Conservation (phyloP, 108 stramenopile genomes). For the Conticribra weissflogii region DNA sequence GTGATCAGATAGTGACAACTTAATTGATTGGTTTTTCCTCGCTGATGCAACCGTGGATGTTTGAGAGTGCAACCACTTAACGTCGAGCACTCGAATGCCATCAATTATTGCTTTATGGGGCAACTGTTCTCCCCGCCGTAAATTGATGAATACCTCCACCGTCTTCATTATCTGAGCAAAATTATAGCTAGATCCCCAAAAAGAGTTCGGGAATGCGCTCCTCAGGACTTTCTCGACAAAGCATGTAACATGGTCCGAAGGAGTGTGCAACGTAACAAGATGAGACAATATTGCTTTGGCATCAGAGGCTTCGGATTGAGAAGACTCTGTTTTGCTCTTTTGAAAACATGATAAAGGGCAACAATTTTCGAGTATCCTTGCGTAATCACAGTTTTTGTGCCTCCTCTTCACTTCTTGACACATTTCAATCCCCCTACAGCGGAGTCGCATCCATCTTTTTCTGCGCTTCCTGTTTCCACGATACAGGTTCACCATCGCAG, state of each 20-base stretch:
- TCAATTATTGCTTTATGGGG: slow-evolving; percentile 65
- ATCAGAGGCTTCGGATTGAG: slow-evolving; percentile 5
- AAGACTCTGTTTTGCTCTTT: neutral
- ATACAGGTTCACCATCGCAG: slow-evolving; percentile 41
- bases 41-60: too few relatives aligned
- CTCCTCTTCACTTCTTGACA: slow-evolving; percentile 55
- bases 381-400: slow-evolving; percentile 65
- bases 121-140: slow-evolving; percentile 71
- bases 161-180: slow-evolving; percentile 47
- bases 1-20: slow-evolving; percentile 57
- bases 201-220: slow-evolving; percentile 63
- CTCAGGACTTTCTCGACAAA: slow-evolving; percentile 60
- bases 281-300: slow-evolving; percentile 27
- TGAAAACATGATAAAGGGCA: slow-evolving; percentile 61
- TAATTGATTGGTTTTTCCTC: slow-evolving; percentile 1
- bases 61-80: slow-evolving; percentile 63
- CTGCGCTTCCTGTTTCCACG: slow-evolving; percentile 29
- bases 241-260: slow-evolving; percentile 47
- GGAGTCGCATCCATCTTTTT: slow-evolving; percentile 54
- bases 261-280: slow-evolving; percentile 52
- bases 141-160: slow-evolving; percentile 58
- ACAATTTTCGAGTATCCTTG: slow-evolving; percentile 60
- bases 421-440: slow-evolving; percentile 50
- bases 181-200: slow-evolving; percentile 82
- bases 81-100: slow-evolving; percentile 63